Evolutionary conservation across 305 asterid genomes (phyloP), one percentile per base, ranked within the genome.

Genomic region (Lippia alba): DNA sequence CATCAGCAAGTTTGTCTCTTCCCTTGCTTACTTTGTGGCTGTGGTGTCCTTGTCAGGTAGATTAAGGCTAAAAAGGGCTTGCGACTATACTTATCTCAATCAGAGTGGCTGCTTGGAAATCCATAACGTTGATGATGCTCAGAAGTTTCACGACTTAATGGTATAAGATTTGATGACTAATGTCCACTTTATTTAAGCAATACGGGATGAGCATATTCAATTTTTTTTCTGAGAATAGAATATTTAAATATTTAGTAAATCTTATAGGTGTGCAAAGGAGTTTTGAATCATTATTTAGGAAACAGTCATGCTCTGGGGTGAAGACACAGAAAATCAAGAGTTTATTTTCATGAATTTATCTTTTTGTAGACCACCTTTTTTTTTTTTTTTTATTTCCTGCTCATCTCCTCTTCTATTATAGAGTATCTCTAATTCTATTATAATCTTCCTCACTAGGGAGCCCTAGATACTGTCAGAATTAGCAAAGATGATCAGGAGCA

Each of bases 401-500:
- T n/a, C 54, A 53, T 56, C 17, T 44, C 4, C 16, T 48, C 73
- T 45, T 61, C 64, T 64, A 55, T 30, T 24, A 63, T 18, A 46
- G 73, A 70, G 55, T 51, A 50, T 64, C 67, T 61, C 67, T 77
- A 16, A 73, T 74, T 70, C 58, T 34, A 20, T 57, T 50, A 46
- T 72, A 55, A 65, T 70, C 74, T 70, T 74, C 20, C 66, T 83
- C 66, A 53, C 74, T 80, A 95, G 99, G 96, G 78, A 76, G 97
- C 97, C 60, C 72, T 92, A 64, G 71, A 78, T 80, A 77, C 83
- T 64, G 70, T 86, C 66, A 69, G 86, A 86, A 86, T 95, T 76
- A 66, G 84, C 85, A 79, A 86, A 74, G 93, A 87, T 33, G 92
- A 86, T 61, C 97, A 92, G 81, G 91, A 85, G 75, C 86, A 78